These are phyloP conservation scores for Anacardium occidentale DNA, from an alignment of 345 rosid genomes.

Conservation along the genomic window DNA sequence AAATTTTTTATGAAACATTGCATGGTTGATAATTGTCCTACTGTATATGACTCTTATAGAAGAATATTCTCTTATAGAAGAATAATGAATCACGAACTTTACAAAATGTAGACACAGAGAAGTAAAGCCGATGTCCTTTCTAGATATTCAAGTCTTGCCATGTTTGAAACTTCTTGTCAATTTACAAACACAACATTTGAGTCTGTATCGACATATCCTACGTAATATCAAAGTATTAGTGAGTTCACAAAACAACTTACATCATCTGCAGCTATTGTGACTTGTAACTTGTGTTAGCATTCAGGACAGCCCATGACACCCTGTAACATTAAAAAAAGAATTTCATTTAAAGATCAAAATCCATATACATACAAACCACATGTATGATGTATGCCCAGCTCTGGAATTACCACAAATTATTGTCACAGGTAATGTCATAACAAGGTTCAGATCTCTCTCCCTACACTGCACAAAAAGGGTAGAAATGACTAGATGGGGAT, in stretches of 20 bases:
- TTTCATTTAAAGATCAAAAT: constrained; percentile 15
- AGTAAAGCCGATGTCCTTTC: background rate
- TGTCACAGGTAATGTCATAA: background rate
- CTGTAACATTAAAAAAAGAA: constrained; percentile 35
- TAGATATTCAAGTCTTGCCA: background rate
- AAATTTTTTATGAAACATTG: no score
- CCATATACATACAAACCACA: background rate
- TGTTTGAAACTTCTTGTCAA: background rate
- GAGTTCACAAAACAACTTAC: constrained; percentile 45
- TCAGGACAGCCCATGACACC: constrained; percentile 91
- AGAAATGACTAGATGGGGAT: background rate
- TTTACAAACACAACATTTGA: background rate
- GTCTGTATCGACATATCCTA: background rate
- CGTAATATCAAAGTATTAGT: background rate
- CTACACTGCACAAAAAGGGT: background rate
- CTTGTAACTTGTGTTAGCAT: constrained; percentile 84
- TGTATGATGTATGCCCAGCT: background rate
- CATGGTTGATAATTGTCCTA: background rate
- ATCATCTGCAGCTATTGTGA: constrained; percentile 92
- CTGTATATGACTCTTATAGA: background rate
- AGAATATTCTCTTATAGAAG: no score
- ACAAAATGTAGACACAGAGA: background rate
- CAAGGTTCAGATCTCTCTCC: background rate
- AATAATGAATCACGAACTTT: background rate
- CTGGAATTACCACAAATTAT: background rate